These are phyloP conservation scores for Stephania cephalantha DNA, from an alignment of 164 flowering plant genomes.

Conservation along the genomic window DNA sequence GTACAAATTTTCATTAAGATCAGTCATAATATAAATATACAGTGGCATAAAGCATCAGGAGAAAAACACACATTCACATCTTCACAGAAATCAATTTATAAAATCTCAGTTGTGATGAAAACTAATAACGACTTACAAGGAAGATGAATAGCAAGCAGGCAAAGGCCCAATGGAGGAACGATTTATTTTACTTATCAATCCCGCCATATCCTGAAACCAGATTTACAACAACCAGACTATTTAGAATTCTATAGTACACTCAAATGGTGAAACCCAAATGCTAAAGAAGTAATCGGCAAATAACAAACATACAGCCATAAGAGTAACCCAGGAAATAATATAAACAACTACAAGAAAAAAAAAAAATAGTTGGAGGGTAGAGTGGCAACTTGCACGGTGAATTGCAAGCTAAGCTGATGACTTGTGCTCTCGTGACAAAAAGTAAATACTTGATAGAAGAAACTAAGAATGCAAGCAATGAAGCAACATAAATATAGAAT, in stretches of 20 bases:
- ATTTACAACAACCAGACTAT: conserved; percentile 6
- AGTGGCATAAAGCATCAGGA: not conserved
- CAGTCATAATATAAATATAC: not conserved
- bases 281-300: not conserved
- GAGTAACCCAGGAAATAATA: not conserved
- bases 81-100: not conserved
- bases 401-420: no score
- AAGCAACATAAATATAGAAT: no score
- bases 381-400: not conserved
- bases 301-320: not conserved
- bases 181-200: conserved; percentile 91
- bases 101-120: not conserved
- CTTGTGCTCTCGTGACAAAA: no score
- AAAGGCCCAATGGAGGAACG: conserved; percentile 95
- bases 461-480: no score
- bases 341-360: not conserved
- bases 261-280: not conserved
- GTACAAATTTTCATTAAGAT: not conserved
- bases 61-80: not conserved
- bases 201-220: conserved; percentile 92
- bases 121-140: conserved; percentile 57
- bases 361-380: not conserved
- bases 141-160: conserved; percentile 86
- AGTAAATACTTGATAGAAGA: no score
- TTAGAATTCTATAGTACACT: not conserved